Conservation (phyloP, 495 filamentous ascomycete genomes). For the Penicillium maclennaniae region DNA sequence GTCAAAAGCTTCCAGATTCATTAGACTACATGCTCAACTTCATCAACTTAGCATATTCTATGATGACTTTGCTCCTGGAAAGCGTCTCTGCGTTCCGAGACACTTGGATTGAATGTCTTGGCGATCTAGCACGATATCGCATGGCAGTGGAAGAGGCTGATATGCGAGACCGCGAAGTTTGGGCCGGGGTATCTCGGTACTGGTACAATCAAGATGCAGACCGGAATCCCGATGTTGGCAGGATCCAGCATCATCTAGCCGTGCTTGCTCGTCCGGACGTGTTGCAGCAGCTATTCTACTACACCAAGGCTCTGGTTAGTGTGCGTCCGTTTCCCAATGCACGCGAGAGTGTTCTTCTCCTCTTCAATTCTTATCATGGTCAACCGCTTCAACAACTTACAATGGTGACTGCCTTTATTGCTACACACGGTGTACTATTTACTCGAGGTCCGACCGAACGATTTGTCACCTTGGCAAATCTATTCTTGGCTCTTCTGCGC, state of each 20-base stretch:
- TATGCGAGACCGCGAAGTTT: constrained; percentile 66
- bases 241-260: constrained; percentile 81
- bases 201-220: constrained; percentile 84
- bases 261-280: constrained; percentile 73
- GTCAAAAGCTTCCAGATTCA: constrained; percentile 63
- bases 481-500: constrained; percentile 53
- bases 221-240: constrained; percentile 62
- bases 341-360: constrained; percentile 63
- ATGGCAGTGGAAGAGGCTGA: constrained; percentile 80
- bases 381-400: constrained; percentile 24
- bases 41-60: constrained; percentile 76
- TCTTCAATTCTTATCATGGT: constrained; percentile 60
- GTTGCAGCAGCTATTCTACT: constrained; percentile 73
- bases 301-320: constrained; percentile 51
- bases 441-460: constrained; percentile 44
- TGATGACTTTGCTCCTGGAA: constrained; percentile 74
- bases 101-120: constrained; percentile 89
- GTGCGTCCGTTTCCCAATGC: constrained; percentile 55
- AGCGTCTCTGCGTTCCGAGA: constrained; percentile 73
- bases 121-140: constrained; percentile 67
- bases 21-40: constrained; percentile 78
- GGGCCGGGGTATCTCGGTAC: constrained; percentile 69
- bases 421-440: constrained; percentile 64
- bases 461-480: constrained; percentile 43
- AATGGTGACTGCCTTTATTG: constrained; percentile 53